Evolutionary conservation across 192 early-diverging fungal genomes (phyloP).

Genomic region (Gamsiella multidivaricata): DNA sequence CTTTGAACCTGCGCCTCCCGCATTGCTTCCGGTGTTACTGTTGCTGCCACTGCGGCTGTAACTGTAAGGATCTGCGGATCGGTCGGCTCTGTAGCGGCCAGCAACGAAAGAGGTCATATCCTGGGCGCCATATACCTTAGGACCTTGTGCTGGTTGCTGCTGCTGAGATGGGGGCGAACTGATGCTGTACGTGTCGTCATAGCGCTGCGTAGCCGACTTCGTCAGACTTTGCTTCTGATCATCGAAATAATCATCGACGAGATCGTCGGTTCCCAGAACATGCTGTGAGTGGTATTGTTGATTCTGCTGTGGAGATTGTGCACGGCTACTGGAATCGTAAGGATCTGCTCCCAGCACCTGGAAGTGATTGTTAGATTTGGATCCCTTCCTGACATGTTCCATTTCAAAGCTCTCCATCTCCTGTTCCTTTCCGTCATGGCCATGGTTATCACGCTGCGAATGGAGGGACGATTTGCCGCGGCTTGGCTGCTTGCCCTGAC

Average conservation of each 20-base stretch:
- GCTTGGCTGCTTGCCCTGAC: not conserved
- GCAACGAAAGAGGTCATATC: constrained; percentile 50
- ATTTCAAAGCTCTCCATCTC: constrained; percentile 29
- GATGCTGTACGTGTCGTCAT: constrained; percentile 15
- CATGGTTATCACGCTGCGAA: not conserved
- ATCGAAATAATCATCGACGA: constrained; percentile 23
- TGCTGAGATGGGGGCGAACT: not conserved
- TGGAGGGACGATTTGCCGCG: constrained; percentile 1
- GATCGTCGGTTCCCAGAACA: constrained; percentile 12
- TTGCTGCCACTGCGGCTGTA: constrained; percentile 7
- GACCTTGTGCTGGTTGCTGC: not conserved
- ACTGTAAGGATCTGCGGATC: constrained; percentile 13
- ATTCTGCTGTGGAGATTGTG: constrained; percentile 6
- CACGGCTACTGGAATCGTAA: constrained; percentile 6
- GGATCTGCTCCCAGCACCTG: constrained; percentile 5
- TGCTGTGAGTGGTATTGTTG: constrained; percentile 5
- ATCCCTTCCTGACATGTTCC: constrained; percentile 16
- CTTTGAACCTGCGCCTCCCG: too few relatives aligned
- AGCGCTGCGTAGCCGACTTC: constrained; percentile 8
- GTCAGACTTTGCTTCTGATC: constrained; percentile 44
- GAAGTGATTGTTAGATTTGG: constrained; percentile 4
- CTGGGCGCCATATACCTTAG: constrained; percentile 26
- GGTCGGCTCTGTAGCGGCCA: constrained; percentile 40
- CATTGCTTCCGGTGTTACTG: not conserved
- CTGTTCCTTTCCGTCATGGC: not conserved